Evolutionary conservation across 371 early-diverging fungal genomes (phyloP).

Genomic region (Actinomucor elegans): DNA sequence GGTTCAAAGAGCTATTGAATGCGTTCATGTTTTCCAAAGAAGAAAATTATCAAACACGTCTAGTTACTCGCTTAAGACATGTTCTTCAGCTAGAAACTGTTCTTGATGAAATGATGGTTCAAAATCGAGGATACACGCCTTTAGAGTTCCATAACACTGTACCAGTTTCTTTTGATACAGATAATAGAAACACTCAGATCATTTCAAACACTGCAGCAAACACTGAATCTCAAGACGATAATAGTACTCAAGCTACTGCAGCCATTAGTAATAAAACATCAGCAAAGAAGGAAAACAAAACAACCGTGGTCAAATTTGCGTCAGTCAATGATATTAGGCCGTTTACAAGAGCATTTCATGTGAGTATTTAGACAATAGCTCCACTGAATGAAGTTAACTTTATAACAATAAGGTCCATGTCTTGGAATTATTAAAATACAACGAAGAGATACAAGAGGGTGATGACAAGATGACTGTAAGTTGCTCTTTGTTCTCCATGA

Average conservation of each 20-base stretch:
- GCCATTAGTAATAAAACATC: neutral
- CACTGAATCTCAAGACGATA: neutral
- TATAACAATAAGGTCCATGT: too few species aligned
- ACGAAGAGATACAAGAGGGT: conserved; percentile 1
- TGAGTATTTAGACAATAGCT: conserved; percentile 27
- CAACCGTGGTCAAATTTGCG: neutral
- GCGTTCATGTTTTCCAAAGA: conserved; percentile 56
- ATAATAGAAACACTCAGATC: conserved; percentile 1
- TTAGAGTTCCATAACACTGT: conserved; percentile 28
- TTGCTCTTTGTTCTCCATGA: too few species aligned
- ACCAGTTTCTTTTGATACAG: neutral
- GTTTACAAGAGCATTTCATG: conserved; percentile 52
- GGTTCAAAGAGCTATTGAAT: conserved; percentile 75
- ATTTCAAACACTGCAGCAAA: neutral
- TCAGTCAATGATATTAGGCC: conserved; percentile 24
- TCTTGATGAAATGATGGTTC: conserved; percentile 39
- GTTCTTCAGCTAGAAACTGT: conserved; percentile 41
- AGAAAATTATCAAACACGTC: conserved; percentile 30
- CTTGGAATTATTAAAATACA: conserved; percentile 17
- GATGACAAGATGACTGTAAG: conserved; percentile 12
- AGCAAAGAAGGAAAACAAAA: conserved; percentile 4
- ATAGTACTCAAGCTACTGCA: too few species aligned
- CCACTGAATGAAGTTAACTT: too few species aligned
- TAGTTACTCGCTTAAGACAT: conserved; percentile 30
- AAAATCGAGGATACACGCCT: conserved; percentile 42